Evolutionary conservation across 805 yeast genomes (phyloP).

Genomic region (Ogataea salicorniae): DNA sequence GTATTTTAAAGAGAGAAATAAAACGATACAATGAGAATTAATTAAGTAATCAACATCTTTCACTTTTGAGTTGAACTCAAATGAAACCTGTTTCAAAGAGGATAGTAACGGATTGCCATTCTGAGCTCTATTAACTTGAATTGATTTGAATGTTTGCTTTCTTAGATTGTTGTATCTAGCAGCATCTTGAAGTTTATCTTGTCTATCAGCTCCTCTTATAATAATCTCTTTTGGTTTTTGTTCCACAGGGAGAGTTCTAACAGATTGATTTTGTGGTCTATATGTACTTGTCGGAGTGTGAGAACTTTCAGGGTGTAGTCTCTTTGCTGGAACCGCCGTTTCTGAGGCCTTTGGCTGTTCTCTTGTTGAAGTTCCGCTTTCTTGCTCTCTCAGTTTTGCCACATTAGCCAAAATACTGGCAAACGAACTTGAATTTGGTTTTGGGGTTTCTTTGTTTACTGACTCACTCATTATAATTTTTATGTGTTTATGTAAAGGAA

Average conservation of each 20-base stretch:
- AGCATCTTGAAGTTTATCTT: constrained; percentile 12
- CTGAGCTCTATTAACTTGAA: constrained; percentile 60
- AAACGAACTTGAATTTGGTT: constrained; percentile 49
- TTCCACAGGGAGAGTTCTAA: not conserved
- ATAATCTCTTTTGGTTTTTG: constrained; percentile 10
- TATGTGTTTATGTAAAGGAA: too few species aligned
- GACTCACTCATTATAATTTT: not conserved
- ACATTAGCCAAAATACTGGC: constrained; percentile 71
- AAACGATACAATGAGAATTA: constrained; percentile 47
- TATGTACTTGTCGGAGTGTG: too few species aligned
- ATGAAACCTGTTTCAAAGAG: constrained; percentile 46
- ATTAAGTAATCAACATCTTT: constrained; percentile 61
- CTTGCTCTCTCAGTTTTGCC: constrained; percentile 47
- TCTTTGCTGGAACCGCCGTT: not conserved
- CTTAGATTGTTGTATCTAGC: constrained; percentile 13
- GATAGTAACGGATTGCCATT: constrained; percentile 67
- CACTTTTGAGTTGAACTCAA: constrained; percentile 46
- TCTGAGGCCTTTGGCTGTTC: not conserved
- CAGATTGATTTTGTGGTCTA: not conserved
- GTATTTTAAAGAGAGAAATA: constrained; percentile 65
- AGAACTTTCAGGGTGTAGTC: not conserved
- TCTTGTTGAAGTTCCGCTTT: constrained; percentile 6
- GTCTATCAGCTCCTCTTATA: constrained; percentile 11
- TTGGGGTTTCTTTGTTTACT: not conserved
- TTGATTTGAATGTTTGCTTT: constrained; percentile 29